Evolutionary conservation across 83 land plant genomes (phyloP).

Genomic region (Thuja plicata): DNA sequence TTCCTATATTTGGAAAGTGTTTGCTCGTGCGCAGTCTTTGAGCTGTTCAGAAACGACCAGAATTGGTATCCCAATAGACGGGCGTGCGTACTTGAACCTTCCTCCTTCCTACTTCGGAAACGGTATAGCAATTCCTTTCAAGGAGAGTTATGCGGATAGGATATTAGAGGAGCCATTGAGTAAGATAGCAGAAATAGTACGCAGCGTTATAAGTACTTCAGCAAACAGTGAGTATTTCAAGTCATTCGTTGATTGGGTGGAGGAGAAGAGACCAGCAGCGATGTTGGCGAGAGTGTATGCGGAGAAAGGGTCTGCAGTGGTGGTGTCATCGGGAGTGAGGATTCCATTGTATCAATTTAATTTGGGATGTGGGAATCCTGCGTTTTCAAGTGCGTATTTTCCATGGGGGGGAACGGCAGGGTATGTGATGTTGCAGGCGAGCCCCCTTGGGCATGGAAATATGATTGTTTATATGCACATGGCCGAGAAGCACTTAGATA

Average conservation of each 20-base stretch:
- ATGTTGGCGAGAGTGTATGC: slow-evolving; percentile 32
- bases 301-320: slow-evolving; percentile 25
- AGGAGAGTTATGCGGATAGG: background rate
- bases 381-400: slow-evolving; percentile 45
- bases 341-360: slow-evolving; percentile 40
- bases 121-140: slow-evolving; percentile 44
- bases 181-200: slow-evolving; percentile 35
- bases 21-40: slow-evolving; percentile 1
- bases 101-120: slow-evolving; percentile 37
- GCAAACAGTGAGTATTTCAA: slow-evolving; percentile 36
- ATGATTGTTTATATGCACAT: slow-evolving; percentile 53
- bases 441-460: slow-evolving; percentile 26
- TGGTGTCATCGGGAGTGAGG: slow-evolving; percentile 48
- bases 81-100: slow-evolving; percentile 24
- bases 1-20: slow-evolving; percentile 33
- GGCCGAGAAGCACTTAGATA: slow-evolving; percentile 12
- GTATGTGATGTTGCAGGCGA: slow-evolving; percentile 57
- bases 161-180: slow-evolving; percentile 21
- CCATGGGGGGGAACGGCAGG: slow-evolving; percentile 52
- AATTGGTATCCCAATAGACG: slow-evolving; percentile 51
- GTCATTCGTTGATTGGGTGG: slow-evolving; percentile 51
- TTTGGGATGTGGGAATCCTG: slow-evolving; percentile 52
- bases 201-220: slow-evolving; percentile 5
- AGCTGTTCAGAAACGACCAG: background rate
- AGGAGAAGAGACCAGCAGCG: slow-evolving; percentile 28